Percentiles rank a stretch among this genome's conserved stretches.
These are phyloP conservation scores for Serendipita sp. DNA, from an alignment of 768 basidiomycete species.

Conservation along the genomic window DNA sequence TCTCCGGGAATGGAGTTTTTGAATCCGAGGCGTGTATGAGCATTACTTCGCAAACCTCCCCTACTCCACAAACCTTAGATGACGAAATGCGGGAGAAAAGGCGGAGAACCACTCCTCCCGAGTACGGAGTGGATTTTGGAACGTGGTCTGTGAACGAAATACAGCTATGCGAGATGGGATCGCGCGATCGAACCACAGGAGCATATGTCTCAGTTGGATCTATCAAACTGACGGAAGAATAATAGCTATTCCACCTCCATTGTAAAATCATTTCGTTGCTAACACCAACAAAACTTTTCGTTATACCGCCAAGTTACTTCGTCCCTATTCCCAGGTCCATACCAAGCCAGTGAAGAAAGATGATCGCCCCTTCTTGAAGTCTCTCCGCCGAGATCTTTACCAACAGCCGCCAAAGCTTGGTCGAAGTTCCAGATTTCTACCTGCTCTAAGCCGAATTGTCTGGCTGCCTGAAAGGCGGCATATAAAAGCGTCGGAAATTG, in stretches of 20 bases:
- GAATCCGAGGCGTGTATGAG: conserved; percentile 16
- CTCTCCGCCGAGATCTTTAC: conserved; percentile 20
- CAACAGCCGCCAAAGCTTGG: conserved; percentile 19
- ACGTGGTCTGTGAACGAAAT: conserved; percentile 37
- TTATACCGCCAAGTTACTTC: conserved; percentile 33
- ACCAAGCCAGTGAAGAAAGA: conserved; percentile 35
- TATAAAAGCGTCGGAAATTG: conserved; percentile 24
- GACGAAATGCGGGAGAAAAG: background rate
- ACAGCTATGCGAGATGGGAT: conserved; percentile 59
- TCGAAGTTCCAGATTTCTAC: conserved; percentile 37
- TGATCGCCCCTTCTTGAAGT: conserved; percentile 24
- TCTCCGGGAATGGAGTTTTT: conserved; percentile 27
- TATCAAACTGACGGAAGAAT: background rate
- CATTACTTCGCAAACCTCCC: background rate
- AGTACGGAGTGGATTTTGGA: conserved; percentile 32
- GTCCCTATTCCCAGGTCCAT: conserved; percentile 23
- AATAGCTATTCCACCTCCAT: background rate
- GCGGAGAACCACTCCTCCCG: background rate
- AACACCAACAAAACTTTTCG: conserved; percentile 25
- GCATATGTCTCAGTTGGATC: conserved; percentile 34
- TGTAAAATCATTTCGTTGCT: background rate
- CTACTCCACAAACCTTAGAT: background rate
- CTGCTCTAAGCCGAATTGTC: conserved; percentile 20
- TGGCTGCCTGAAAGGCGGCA: conserved; percentile 24
- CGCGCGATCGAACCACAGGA: conserved; percentile 38